A percentile compares a stretch with the other conserved stretches of the same genome.
phyloP scores from a whole-genome alignment of 495 filamentous ascomycete species.

The Aspergillus avenaceus region DNA sequence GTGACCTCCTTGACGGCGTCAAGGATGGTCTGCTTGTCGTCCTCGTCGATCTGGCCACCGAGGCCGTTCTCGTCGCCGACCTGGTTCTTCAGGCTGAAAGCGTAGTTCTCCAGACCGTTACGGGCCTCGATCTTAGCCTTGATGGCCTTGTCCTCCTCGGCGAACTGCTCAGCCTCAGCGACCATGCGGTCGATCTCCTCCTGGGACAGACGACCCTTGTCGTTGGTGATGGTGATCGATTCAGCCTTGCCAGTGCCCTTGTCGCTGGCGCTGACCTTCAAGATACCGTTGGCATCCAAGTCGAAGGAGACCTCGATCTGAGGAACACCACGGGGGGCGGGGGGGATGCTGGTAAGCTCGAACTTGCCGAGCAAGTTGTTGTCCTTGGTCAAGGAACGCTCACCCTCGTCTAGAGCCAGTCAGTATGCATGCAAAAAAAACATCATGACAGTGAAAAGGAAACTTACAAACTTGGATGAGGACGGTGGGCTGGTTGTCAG shows the following conservation, averaged over 20 bases:
- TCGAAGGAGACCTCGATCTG: conserved; percentile 99
- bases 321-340: conserved; percentile 90
- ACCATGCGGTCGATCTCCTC: conserved; percentile 99
- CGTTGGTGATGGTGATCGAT: conserved; percentile 97
- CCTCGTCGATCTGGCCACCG: conserved; percentile 95
- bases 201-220: conserved; percentile 91
- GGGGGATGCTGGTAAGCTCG: conserved; percentile 91
- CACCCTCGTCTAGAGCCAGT: conserved; percentile 65
- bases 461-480: conserved; percentile 83
- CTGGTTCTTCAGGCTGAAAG: conserved; percentile 98
- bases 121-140: conserved; percentile 90
- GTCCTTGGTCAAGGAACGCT: conserved; percentile 93
- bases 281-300: conserved; percentile 94
- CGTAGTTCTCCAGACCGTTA: conserved; percentile 95
- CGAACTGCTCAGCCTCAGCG: conserved; percentile 93
- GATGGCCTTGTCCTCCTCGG: conserved; percentile 98
- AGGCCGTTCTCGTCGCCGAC: conserved; percentile 95
- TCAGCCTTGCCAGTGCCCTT: conserved; percentile 97
- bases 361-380: conserved; percentile 98
- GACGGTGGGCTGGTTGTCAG: conserved; percentile 96
- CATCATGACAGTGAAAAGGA: neutral
- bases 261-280: conserved; percentile 91
- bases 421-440: conserved; percentile 1
- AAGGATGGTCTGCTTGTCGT: conserved; percentile 96
- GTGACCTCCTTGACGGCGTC: conserved; percentile 96